A percentile compares a stretch with the other conserved stretches of the same genome.
Conservation (phyloP, 768 basidiomycete genomes). For the Candolleomyces eurysporus region DNA sequence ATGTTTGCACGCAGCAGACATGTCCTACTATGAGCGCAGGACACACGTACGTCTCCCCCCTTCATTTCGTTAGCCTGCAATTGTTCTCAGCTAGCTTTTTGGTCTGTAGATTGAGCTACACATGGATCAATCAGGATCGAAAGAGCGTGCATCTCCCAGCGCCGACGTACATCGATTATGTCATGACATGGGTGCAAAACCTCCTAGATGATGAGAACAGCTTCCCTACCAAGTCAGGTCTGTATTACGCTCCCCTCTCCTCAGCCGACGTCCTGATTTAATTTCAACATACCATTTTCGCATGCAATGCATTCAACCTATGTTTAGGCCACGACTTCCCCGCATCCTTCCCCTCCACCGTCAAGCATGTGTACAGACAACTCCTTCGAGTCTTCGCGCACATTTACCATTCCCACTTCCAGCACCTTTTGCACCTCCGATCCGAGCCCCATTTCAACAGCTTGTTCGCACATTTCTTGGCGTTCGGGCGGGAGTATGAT, state of each 20-base stretch:
- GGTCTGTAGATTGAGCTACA: slow-evolving; percentile 80
- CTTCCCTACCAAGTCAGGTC: slow-evolving; percentile 95
- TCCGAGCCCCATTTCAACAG: slow-evolving; percentile 96
- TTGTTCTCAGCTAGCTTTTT: slow-evolving; percentile 5
- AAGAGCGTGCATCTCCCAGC: slow-evolving; percentile 91
- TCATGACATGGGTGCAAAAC: slow-evolving; percentile 98
- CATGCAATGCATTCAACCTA: background rate
- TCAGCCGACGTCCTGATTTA: slow-evolving; percentile 61
- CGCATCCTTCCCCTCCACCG: slow-evolving; percentile 81
- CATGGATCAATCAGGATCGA: slow-evolving; percentile 96
- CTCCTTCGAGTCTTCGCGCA: slow-evolving; percentile 97
- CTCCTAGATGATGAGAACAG: slow-evolving; percentile 88
- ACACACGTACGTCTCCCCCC: slow-evolving; percentile 54
- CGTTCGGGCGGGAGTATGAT: slow-evolving; percentile 93
- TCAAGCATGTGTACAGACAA: slow-evolving; percentile 94
- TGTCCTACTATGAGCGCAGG: slow-evolving; percentile 95
- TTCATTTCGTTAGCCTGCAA: background rate
- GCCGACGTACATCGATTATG: slow-evolving; percentile 97
- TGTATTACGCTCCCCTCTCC: slow-evolving; percentile 28
- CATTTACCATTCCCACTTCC: slow-evolving; percentile 93
- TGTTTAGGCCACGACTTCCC: slow-evolving; percentile 82
- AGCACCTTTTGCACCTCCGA: slow-evolving; percentile 86
- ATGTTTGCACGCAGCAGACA: slow-evolving; percentile 85
- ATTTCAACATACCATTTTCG: slow-evolving; percentile 12
- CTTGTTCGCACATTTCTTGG: slow-evolving; percentile 95